Evolutionary conservation across 139 green algal species (phyloP), one percentile per base, ranked within the genome.

Genomic region (Chlamydomonas schloesseri): DNA sequence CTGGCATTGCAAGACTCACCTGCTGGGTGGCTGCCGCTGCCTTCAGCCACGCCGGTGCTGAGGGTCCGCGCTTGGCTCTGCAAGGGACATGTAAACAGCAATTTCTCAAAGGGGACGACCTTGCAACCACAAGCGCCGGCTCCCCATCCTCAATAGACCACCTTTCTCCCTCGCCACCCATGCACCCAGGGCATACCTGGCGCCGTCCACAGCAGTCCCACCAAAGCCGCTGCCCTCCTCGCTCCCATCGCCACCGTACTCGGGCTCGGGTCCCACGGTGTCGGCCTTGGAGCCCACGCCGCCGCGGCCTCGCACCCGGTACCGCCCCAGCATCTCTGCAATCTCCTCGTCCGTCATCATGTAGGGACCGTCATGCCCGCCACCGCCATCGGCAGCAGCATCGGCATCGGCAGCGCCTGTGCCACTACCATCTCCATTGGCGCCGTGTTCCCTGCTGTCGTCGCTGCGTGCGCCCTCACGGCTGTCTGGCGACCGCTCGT

Each of bases 291-390:
- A 87, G 26, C 86, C 86, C 24, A 89, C 86, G 37, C 78, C 78
- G 4, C 86, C 86, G 6, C 77, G 60, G 21, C 86, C 86, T 0
- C 86, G 86, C 46, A 82, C 71, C 24, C 86, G 69, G 71, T 91
- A 64, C 8, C 34, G 42, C 0, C n/a, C 50, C 70, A 91, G 60
- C 88, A 91, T 89, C 17, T 37, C 74, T 4, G 42, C 50, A 20
- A 89, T 71, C 71, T 91, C 88, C 53, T 91, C 82, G 36, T 91
- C 88, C 24, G 70, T 89, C 88, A 91, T 91, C 86, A 71, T 75
- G 77, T 82, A 78, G 60, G 57, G 55, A 20, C 72, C 55, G 6
- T 73, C 73, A 24, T 58, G 21, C 42, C 71, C 70, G 28, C 50
- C 77, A 5, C 47, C 62, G 31, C n/a, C 84, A 50, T 64, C 77